phyloP scores from a whole-genome alignment of 1,284 basidiomycete species.

The Cutaneotrichosporon cyanovorans region DNA sequence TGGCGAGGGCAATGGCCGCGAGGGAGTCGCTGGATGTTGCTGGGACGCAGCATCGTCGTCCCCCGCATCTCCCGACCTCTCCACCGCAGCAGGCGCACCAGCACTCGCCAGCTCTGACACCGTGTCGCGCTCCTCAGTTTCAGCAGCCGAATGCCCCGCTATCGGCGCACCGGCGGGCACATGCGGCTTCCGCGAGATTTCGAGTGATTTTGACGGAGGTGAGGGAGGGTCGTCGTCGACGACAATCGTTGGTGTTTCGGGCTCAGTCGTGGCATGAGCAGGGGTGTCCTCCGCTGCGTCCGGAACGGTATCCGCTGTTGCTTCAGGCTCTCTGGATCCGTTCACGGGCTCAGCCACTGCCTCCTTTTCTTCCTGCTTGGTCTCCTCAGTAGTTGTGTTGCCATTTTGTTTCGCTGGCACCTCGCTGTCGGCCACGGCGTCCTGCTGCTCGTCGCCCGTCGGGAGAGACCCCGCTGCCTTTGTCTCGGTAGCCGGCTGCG shows the following conservation, averaged over 20 bases:
- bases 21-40: slow-evolving; percentile 1
- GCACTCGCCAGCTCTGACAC: no score
- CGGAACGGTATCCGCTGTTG: neutral
- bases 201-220: slow-evolving; percentile 3
- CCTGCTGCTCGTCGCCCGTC: no score
- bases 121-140: neutral
- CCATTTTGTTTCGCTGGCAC: neutral
- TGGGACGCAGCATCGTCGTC: no score
- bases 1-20: neutral
- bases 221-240: slow-evolving; percentile 5
- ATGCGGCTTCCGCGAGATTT: slow-evolving; percentile 1
- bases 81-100: no score
- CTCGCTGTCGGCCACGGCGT: no score
- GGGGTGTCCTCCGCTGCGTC: neutral
- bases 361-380: neutral
- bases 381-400: no score
- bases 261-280: neutral
- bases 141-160: neutral
- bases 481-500: neutral
- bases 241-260: neutral
- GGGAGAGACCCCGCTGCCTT: no score
- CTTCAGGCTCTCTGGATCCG: neutral
- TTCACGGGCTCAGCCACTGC: neutral
- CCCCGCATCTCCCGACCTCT: no score
- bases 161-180: slow-evolving; percentile 4